Conservation (phyloP, 1,284 basidiomycete genomes). For the Thecaphora frezii region DNA sequence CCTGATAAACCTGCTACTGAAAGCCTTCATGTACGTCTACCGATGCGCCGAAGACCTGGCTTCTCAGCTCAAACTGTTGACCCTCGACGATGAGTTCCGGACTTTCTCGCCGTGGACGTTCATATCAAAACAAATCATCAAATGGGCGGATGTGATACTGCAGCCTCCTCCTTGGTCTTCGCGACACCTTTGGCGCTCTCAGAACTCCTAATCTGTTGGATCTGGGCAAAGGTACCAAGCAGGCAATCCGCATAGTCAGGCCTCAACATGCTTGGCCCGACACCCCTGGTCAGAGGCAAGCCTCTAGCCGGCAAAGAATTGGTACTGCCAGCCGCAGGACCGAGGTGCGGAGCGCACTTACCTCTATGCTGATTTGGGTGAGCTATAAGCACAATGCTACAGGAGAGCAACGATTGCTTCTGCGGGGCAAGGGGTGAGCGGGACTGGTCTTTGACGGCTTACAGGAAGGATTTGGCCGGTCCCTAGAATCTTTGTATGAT, state of each 20-base stretch:
- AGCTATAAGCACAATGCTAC: background rate
- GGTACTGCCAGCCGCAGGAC: slow-evolving; percentile 23
- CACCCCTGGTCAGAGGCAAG: background rate
- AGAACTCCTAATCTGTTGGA: slow-evolving; percentile 15
- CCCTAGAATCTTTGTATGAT: slow-evolving; percentile 23
- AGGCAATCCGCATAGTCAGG: background rate
- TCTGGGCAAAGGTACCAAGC: slow-evolving; percentile 7
- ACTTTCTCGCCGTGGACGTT: background rate
- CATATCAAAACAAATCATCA: background rate
- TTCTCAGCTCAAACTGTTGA: too few species aligned
- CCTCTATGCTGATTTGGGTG: slow-evolving; percentile 24
- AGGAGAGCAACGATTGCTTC: too few species aligned
- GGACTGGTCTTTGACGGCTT: background rate
- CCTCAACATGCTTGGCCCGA: background rate
- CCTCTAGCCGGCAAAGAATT: slow-evolving; percentile 1
- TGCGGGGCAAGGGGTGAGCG: background rate
- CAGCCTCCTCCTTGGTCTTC: slow-evolving; percentile 21
- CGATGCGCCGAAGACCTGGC: too few species aligned
- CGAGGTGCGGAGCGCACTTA: slow-evolving; percentile 22
- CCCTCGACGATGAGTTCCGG: too few species aligned
- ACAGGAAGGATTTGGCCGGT: background rate
- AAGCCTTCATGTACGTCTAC: too few species aligned
- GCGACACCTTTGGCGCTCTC: slow-evolving; percentile 24
- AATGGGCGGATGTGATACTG: too few species aligned
- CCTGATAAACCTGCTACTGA: too few species aligned